A percentile compares a stretch with the other conserved stretches of the same genome.
These are phyloP conservation scores for Zygosaccharomyces sapae DNA, from an alignment of 1,139 yeast species.

Conservation along the genomic window DNA sequence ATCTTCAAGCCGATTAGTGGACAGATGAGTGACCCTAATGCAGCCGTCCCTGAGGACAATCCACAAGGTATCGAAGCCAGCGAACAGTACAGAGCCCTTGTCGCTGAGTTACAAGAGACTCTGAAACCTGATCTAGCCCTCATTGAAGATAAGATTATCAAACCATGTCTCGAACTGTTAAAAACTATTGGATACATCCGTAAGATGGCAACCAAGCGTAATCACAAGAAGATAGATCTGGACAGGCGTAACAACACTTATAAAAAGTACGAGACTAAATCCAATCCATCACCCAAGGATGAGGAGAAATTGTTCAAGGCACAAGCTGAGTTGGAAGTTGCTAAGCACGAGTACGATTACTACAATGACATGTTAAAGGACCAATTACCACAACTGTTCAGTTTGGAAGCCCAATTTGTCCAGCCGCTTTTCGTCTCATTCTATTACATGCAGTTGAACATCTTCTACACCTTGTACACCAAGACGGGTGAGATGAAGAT, in stretches of 20 bases:
- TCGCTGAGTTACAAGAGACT: conserved; percentile 76
- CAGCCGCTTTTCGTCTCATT: conserved; percentile 89
- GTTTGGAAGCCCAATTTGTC: conserved; percentile 85
- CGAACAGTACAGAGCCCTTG: conserved; percentile 85
- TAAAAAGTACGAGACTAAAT: conserved; percentile 72
- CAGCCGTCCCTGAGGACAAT: conserved; percentile 83
- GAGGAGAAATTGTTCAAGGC: conserved; percentile 86
- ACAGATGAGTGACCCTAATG: conserved; percentile 80
- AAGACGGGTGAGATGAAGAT: conserved; percentile 95
- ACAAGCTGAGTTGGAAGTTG: conserved; percentile 83
- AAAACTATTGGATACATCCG: conserved; percentile 76
- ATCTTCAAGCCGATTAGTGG: conserved; percentile 95
- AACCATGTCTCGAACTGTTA: conserved; percentile 87
- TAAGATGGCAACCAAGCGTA: conserved; percentile 92
- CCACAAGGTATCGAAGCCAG: conserved; percentile 95
- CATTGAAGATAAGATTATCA: conserved; percentile 82
- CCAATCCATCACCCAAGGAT: conserved; percentile 78
- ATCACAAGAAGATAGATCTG: conserved; percentile 89
- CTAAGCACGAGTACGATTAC: conserved; percentile 93
- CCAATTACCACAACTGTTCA: conserved; percentile 82
- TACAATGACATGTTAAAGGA: conserved; percentile 89
- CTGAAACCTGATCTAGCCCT: conserved; percentile 89
- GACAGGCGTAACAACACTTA: conserved; percentile 74
- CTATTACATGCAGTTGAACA: conserved; percentile 95
- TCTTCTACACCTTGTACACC: conserved; percentile 84